Evolutionary conservation across 768 basidiomycete genomes (phyloP).

Genomic region (Pisolithus microcarpus): DNA sequence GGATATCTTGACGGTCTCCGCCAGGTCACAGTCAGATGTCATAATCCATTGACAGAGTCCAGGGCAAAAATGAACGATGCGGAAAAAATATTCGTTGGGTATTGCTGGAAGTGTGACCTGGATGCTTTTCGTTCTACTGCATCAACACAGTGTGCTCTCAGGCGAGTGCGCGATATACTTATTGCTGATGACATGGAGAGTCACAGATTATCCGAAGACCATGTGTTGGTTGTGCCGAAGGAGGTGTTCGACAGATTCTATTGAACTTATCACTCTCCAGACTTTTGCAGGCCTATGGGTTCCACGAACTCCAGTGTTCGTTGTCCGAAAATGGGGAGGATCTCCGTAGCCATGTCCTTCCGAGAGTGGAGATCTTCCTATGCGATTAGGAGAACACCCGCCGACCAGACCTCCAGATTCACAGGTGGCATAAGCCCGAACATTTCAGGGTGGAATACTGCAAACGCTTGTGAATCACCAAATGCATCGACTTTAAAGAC

Average conservation of each 20-base stretch:
- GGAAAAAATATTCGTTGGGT: conserved; percentile 64
- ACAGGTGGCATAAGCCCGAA: conserved; percentile 48
- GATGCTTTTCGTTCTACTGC: conserved; percentile 21
- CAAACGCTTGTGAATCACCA: conserved; percentile 51
- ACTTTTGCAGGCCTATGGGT: conserved; percentile 67
- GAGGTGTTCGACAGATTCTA: conserved; percentile 66
- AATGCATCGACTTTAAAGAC: conserved; percentile 46
- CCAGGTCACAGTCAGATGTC: conserved; percentile 65
- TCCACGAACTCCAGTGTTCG: conserved; percentile 60
- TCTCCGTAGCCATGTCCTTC: conserved; percentile 55
- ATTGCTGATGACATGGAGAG: conserved; percentile 78
- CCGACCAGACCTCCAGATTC: conserved; percentile 45
- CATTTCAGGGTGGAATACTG: conserved; percentile 63
- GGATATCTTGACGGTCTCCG: conserved; percentile 77
- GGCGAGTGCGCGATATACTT: conserved; percentile 56
- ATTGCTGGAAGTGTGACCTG: conserved; percentile 34
- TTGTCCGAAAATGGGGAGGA: conserved; percentile 31
- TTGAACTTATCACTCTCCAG: conserved; percentile 25
- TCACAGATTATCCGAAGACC: conserved; percentile 64
- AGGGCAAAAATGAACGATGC: conserved; percentile 52
- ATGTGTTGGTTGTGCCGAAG: conserved; percentile 67
- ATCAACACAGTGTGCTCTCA: conserved; percentile 51
- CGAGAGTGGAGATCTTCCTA: conserved; percentile 78
- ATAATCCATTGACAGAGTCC: conserved; percentile 36
- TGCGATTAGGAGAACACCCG: conserved; percentile 66